Conservation (phyloP, 2,329 filamentous ascomycete species). For the Ceratocystis lukuohia region DNA sequence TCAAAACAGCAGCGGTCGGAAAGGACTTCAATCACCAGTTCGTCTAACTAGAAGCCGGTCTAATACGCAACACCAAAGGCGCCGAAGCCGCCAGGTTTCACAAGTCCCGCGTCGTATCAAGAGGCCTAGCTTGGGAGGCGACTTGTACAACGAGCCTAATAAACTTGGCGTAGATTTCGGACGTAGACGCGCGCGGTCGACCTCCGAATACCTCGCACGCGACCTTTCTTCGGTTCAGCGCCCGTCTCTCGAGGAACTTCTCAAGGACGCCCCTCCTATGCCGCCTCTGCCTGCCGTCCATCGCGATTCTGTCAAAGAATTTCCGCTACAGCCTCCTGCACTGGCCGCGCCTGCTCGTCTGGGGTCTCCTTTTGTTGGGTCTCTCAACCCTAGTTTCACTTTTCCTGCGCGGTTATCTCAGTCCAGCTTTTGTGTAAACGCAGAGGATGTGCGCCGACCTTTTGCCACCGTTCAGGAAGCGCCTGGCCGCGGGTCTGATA, state of each 20-base stretch:
- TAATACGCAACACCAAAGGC: slow-evolving; percentile 42
- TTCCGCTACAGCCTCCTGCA: slow-evolving; percentile 17
- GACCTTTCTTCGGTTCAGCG: slow-evolving; percentile 30
- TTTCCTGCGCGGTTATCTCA: slow-evolving; percentile 46
- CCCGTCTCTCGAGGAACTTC: slow-evolving; percentile 31
- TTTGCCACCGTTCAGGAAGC: slow-evolving; percentile 38
- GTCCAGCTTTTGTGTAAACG: slow-evolving; percentile 32
- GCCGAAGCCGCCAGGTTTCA: slow-evolving; percentile 27
- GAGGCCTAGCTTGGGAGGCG: slow-evolving; percentile 41
- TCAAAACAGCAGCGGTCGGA: slow-evolving; percentile 38
- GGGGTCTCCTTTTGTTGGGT: slow-evolving; percentile 43
- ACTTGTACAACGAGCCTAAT: slow-evolving; percentile 38
- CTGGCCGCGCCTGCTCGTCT: slow-evolving; percentile 34
- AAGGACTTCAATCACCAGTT: slow-evolving; percentile 40
- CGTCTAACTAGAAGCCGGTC: slow-evolving; percentile 38
- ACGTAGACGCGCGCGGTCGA: slow-evolving; percentile 14
- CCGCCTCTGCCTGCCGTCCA: slow-evolving; percentile 12
- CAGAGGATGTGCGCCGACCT: slow-evolving; percentile 32
- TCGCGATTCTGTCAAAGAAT: slow-evolving; percentile 16
- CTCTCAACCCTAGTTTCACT: slow-evolving; percentile 39
- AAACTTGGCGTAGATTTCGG: slow-evolving; percentile 23
- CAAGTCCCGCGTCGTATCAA: slow-evolving; percentile 37
- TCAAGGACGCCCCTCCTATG: slow-evolving; percentile 22
- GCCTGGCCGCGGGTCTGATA: slow-evolving; percentile 23
- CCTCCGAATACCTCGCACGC: slow-evolving; percentile 18